A percentile compares a stretch with the other conserved stretches of the same genome.
Evolutionary conservation across 306 rosid genomes (phyloP).

Genomic region (Malus asiatica): DNA sequence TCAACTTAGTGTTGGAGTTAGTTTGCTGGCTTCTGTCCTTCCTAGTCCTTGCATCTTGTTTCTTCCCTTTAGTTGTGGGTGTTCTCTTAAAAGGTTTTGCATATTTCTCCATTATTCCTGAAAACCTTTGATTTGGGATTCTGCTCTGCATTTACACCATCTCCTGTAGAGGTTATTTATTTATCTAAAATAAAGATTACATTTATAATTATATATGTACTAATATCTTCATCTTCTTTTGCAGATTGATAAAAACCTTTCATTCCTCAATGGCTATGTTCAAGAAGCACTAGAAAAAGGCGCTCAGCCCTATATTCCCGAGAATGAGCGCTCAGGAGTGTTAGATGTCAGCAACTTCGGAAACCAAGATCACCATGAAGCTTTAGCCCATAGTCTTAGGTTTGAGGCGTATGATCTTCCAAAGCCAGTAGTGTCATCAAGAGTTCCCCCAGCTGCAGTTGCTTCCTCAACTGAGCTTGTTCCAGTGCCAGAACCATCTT

Average conservation of each 20-base stretch:
- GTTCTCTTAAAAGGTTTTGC: not conserved
- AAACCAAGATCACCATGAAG: conserved; percentile 57
- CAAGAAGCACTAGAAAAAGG: conserved; percentile 59
- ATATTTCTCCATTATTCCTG: not conserved
- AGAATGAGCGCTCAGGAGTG: conserved; percentile 49
- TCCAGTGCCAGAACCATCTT: conserved; percentile 54
- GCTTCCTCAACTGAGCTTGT: conserved; percentile 53
- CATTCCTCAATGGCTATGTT: conserved; percentile 62
- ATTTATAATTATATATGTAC: not conserved
- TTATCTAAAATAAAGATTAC: not conserved
- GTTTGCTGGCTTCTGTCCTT: not conserved
- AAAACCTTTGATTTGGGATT: not conserved
- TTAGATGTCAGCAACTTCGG: conserved; percentile 38
- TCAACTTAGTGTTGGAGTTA: not conserved
- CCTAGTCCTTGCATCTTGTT: not conserved
- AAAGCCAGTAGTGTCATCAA: conserved; percentile 48
- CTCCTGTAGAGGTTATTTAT: not conserved
- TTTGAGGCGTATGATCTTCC: conserved; percentile 86
- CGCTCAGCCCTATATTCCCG: conserved; percentile 71
- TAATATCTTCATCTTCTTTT: conserved; percentile 9
- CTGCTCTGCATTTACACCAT: not conserved
- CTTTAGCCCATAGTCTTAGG: conserved; percentile 51
- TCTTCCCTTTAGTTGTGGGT: not conserved
- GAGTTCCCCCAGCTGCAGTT: conserved; percentile 33
- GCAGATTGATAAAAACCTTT: conserved; percentile 65